Evolutionary conservation across 1,284 basidiomycete species (phyloP), one percentile per base, ranked within the genome.

Genomic region (Abortiporus biennis): DNA sequence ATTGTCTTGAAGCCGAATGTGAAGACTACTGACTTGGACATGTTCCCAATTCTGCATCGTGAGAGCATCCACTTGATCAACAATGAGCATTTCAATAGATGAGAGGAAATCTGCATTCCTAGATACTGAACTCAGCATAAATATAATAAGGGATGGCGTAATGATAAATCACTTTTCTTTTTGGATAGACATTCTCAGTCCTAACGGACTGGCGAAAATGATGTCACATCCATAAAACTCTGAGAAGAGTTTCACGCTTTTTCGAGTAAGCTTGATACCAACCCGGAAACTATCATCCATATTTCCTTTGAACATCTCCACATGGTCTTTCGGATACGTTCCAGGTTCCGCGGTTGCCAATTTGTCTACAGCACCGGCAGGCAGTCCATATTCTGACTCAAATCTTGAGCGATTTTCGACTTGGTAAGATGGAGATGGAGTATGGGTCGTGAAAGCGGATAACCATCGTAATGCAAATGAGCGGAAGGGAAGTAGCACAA

Each of bases 31-130:
- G 53, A 89, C 92, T 71, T 94, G 87, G 13, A 95, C 74, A 59
- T 99, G 95, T 40, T 98, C 93, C 96, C 96, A 99, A 57, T 99
- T 99, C 67, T 99, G 95, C 96, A 99, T 99, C 5, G 81, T 76
- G 58, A 99, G 76, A 2, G 89, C 85, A 58, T 99, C 93, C 67
- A 91, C 72, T 54, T 98, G 93, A 61, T 99, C 96, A 6, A 89
- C 74, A n/a, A 98, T 65, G n/a, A 92, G 64, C 12, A 99, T 67
- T 62, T 99, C 96, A 49, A 99, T 89, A 2, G 91, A 95, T 2
- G 90, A 90, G 39, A 99, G 69, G 60, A 95, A 92, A 64, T 99
- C 95, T 4, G 80, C 80, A 51, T 76, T 85, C 54, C 88, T 91
- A 53, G 4, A 20, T 20, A 6, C 40, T 19, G 20, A 21, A 8